A percentile compares a stretch with the other conserved stretches of the same genome.
Conservation (phyloP, 192 early-diverging fungal genomes). For the Entomortierella parvispora region DNA sequence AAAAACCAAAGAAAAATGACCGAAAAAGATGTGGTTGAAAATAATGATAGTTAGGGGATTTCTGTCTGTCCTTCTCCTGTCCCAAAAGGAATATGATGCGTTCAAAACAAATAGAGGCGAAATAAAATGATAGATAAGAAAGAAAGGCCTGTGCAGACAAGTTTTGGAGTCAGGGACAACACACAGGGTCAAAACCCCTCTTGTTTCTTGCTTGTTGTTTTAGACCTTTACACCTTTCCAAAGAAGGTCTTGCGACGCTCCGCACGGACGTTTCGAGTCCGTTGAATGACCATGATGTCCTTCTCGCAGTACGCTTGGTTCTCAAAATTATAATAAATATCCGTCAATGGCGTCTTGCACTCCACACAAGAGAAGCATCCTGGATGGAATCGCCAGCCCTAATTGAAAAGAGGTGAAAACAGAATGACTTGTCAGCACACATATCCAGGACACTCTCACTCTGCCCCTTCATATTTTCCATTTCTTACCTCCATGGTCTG, state of each 20-base stretch:
- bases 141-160: not conserved
- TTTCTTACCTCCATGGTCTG: conserved; percentile 77
- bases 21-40: not conserved
- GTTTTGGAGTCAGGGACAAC: too few species aligned
- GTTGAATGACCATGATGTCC: conserved; percentile 74
- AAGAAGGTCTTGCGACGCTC: conserved; percentile 70
- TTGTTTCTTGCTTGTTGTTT: too few species aligned
- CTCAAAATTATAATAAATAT: conserved; percentile 78
- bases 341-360: conserved; percentile 68
- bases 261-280: conserved; percentile 64
- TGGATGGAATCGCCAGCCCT: conserved; percentile 85
- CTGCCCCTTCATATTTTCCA: too few species aligned
- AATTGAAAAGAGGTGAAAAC: not conserved
- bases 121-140: not conserved
- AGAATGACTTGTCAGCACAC: not conserved
- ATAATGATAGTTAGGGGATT: too few species aligned
- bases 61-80: too few species aligned
- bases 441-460: too few species aligned
- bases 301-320: conserved; percentile 77
- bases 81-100: too few species aligned
- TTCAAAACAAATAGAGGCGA: not conserved
- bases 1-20: not conserved
- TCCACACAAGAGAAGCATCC: conserved; percentile 82
- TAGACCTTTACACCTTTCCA: conserved; percentile 53
- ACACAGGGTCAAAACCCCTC: too few species aligned